These are phyloP conservation scores for Arthrobotrys megalospora DNA, from an alignment of 2,329 filamentous ascomycete species.

Conservation along the genomic window DNA sequence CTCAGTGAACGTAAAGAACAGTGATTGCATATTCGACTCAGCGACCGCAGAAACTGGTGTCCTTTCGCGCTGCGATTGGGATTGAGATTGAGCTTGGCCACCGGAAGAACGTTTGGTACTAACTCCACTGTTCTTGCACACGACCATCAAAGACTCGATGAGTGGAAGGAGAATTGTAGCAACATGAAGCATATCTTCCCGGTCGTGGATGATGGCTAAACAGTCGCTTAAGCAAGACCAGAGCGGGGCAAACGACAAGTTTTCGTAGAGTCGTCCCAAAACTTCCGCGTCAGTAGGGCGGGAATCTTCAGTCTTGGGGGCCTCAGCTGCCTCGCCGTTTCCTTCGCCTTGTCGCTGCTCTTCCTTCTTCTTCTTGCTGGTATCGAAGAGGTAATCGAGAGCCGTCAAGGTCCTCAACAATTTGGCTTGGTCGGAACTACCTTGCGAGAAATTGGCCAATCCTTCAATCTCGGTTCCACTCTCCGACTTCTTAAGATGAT, in stretches of 20 bases:
- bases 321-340: conserved; percentile 67
- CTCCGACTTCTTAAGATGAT: conserved; percentile 87
- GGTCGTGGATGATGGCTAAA: conserved; percentile 86
- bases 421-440: conserved; percentile 97
- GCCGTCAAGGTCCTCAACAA: conserved; percentile 91
- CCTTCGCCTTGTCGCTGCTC: conserved; percentile 68
- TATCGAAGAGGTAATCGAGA: conserved; percentile 93
- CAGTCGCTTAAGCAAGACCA: conserved; percentile 95
- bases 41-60: conserved; percentile 58
- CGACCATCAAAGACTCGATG: conserved; percentile 97
- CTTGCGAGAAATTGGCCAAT: conserved; percentile 95
- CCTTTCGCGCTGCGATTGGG: conserved; percentile 54
- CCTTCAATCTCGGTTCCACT: conserved; percentile 96
- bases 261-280: conserved; percentile 89
- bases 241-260: conserved; percentile 87
- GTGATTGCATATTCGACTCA: conserved; percentile 78
- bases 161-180: conserved; percentile 94
- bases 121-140: conserved; percentile 96
- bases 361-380: conserved; percentile 72
- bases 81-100: conserved; percentile 72
- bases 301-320: conserved; percentile 69
- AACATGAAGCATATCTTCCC: conserved; percentile 96
- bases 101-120: conserved; percentile 42
- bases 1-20: conserved; percentile 98
- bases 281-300: conserved; percentile 73